Percentiles rank a stretch among this genome's conserved stretches.
Evolutionary conservation across 345 rosid species (phyloP).

Genomic region (Moricandia arvensis): DNA sequence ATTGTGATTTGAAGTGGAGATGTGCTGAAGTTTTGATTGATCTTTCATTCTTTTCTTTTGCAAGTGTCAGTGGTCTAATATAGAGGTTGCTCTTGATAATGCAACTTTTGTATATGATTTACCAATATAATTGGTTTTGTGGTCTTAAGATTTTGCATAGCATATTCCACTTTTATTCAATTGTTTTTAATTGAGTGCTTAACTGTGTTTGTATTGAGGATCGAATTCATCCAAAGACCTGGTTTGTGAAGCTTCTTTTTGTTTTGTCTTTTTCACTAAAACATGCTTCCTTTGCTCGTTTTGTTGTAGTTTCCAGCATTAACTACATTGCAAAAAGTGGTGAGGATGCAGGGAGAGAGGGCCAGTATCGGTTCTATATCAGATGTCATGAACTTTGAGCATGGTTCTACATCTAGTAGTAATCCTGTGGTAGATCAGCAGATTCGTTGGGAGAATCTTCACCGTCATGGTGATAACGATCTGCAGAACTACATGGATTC

Average conservation of each 20-base stretch:
- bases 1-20: neutral
- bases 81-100: conserved; percentile 10
- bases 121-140: neutral
- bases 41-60: conserved; percentile 5
- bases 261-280: conserved; percentile 12
- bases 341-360: conserved; percentile 85
- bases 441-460: conserved; percentile 61
- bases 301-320: conserved; percentile 11
- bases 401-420: conserved; percentile 65
- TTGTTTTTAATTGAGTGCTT: neutral
- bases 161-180: neutral
- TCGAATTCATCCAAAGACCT: neutral
- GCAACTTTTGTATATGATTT: neutral
- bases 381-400: conserved; percentile 70
- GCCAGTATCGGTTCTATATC: conserved; percentile 71
- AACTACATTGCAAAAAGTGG: conserved; percentile 14
- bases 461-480: conserved; percentile 48
- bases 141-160: conserved; percentile 15
- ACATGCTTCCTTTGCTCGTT: neutral
- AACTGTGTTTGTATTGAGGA: neutral
- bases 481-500: conserved; percentile 52
- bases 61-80: neutral
- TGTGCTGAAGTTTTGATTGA: conserved; percentile 14
- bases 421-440: conserved; percentile 56
- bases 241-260: neutral